phyloP scores from a whole-genome alignment of 208 protist species.

The Angomonas ambiguus region DNA sequence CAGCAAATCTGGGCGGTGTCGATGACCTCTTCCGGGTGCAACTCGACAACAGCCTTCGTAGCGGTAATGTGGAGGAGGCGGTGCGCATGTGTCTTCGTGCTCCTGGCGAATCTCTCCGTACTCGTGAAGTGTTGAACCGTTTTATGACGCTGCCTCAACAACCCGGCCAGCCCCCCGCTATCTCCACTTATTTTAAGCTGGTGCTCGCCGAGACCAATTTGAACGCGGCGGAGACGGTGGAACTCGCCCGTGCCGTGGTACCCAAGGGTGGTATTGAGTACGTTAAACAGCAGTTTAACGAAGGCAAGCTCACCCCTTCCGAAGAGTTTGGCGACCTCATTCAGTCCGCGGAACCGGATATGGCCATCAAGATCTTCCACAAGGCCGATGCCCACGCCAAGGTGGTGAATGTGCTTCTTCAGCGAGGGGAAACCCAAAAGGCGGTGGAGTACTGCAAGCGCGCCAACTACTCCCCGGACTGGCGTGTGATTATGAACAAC shows the following conservation, averaged over 20 bases:
- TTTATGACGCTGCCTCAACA: conserved; percentile 84
- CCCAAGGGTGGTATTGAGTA: conserved; percentile 82
- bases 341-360: conserved; percentile 71
- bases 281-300: conserved; percentile 98
- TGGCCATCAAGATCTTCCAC: conserved; percentile 98
- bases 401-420: conserved; percentile 93
- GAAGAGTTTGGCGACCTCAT: conserved; percentile 99
- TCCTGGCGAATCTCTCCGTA: conserved; percentile 94
- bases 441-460: conserved; percentile 98
- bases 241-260: conserved; percentile 96
- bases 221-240: conserved; percentile 97
- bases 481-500: conserved; percentile 91
- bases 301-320: conserved; percentile 97
- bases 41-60: conserved; percentile 94
- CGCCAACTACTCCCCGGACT: conserved; percentile 95
- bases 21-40: conserved; percentile 96
- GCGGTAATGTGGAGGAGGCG: conserved; percentile 92
- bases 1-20: conserved; percentile 96
- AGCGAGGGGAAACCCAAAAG: conserved; percentile 95
- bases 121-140: conserved; percentile 92
- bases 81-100: conserved; percentile 94
- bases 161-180: conserved; percentile 90
- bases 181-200: conserved; percentile 98
- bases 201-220: conserved; percentile 95
- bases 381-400: conserved; percentile 91